Evolutionary conservation across 2,329 filamentous ascomycete genomes (phyloP), one percentile per base, ranked within the genome.

Genomic region (Diplodia intermedia): DNA sequence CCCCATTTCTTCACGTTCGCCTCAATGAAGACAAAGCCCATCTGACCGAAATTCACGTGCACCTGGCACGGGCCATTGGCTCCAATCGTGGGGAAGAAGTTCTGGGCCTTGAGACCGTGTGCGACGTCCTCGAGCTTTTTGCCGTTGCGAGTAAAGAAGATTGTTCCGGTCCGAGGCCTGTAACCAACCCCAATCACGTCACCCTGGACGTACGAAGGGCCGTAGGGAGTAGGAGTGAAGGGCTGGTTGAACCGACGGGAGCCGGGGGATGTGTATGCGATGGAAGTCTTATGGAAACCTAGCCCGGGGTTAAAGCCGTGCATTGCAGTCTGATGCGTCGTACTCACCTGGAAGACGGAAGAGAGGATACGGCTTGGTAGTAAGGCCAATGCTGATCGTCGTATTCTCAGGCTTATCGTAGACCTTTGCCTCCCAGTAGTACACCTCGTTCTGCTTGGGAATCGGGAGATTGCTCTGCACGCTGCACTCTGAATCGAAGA

Each of bases 1-100:
- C 95, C 95, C 95, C 95, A 99, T 84, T 98, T 99, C 88, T 99
- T 99, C 69, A 99, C 95, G 75, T 99, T 99, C 70, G 94, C 95
- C 81, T 99, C 95, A 73, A 99, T 98, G 76, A 98, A 99, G 60
- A 99, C 95, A 76, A 98, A 99, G 40, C 95, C 95, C 76, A 95
- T 92, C 78, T 99, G 95, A 8, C 95, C 95, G 78, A 99, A 96
- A 79, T 99, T 99, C 77, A 98, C 95, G 77, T 99, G 94, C 1
- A 99, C 88, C 38, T 90, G 90, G 74, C 92, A 94, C 18, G 95
- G 95, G 0, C 95, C 95, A 76, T 95, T 97, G 68, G 95, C 94
- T 53, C 95, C 95, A n/a, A 99, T 88, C 0, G 95, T 95, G 0
- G 95, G 95, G 81, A 99, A 99, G 82, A 98, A 95, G 78, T 99